Conservation (phyloP, 805 yeast genomes). For the Kregervanrija delftensis region DNA sequence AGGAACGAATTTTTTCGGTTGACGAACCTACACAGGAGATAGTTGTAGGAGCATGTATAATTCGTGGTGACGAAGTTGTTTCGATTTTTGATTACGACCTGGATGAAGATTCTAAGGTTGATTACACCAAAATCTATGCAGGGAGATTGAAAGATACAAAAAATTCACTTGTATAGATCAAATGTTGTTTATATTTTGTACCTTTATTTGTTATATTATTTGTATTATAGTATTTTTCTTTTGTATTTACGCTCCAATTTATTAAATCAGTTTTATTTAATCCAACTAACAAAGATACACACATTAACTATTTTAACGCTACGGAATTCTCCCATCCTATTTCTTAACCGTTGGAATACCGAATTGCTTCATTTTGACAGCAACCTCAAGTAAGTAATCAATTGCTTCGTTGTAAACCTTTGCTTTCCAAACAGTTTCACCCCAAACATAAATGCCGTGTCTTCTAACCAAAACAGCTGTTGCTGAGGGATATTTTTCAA, state of each 20-base stretch:
- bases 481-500: constrained; percentile 64
- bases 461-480: constrained; percentile 86
- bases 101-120: constrained; percentile 31
- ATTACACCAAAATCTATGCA: constrained; percentile 31
- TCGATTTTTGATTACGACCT: constrained; percentile 50
- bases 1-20: constrained; percentile 42
- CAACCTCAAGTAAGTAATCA: constrained; percentile 80
- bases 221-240: no score
- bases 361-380: constrained; percentile 69
- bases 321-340: constrained; percentile 6
- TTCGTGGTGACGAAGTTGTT: constrained; percentile 55
- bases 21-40: constrained; percentile 34
- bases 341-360: constrained; percentile 48
- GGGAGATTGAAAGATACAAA: constrained; percentile 24
- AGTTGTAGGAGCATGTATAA: constrained; percentile 41
- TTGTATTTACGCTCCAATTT: no score
- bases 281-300: neutral
- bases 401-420: constrained; percentile 89
- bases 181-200: neutral
- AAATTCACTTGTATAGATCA: constrained; percentile 16
- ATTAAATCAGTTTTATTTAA: no score
- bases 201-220: no score
- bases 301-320: neutral
- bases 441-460: constrained; percentile 98
- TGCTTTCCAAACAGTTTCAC: constrained; percentile 86